Evolutionary conservation across 352 stramenopile species (phyloP), one percentile per base, ranked within the genome.

Genomic region (Phytopythium delawarense): DNA sequence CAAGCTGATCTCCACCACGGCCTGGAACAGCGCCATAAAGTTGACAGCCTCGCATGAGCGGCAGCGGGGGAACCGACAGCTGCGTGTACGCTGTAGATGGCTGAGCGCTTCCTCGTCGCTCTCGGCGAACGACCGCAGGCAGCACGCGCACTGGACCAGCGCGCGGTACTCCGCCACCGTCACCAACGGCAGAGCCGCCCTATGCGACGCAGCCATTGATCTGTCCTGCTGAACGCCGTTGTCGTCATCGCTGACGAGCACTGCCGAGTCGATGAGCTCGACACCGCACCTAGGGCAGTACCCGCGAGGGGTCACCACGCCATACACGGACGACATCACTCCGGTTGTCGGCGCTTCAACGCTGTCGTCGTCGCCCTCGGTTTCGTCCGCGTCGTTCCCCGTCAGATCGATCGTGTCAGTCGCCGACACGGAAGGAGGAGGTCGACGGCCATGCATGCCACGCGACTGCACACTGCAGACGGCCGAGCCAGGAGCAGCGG

Each of bases 81-180:
- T 32, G 2, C 50, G 23, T 28, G 50, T 44, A 7, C 50, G 50
- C 28, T 57, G 50, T 4, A 57, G 9, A 7, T 28, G 44, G 50
- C 28, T 28, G n/a, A 30, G 8, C 11, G 30, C 30, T 15, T 28
- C 30, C 7, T 44, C 50, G 28, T 57, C 50, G 28, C n/a, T 44
- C 28, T 57, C 30, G 2, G 6, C 25, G 18, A 57, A 57, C 28
- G 50, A 57, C 7, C 50, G 23, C 15, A 23, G 28, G 18, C 50
- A 57, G 28, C 50, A 57, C 28, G 50, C 28, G 28, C 50, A 57
- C 18, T 57, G 13, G 16, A 57, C 34, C 6, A 57, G 50, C 18
- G 50, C 30, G 18, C 30, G 21, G 28, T 57, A 57, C 5, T 8
- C 20, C 7, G 30, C 9, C 50, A 13, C 8, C 50, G 50, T 57